Percentiles rank a stretch among this genome's conserved stretches.
phyloP scores from a whole-genome alignment of 495 filamentous ascomycete species.

The Penicillium turbatum region DNA sequence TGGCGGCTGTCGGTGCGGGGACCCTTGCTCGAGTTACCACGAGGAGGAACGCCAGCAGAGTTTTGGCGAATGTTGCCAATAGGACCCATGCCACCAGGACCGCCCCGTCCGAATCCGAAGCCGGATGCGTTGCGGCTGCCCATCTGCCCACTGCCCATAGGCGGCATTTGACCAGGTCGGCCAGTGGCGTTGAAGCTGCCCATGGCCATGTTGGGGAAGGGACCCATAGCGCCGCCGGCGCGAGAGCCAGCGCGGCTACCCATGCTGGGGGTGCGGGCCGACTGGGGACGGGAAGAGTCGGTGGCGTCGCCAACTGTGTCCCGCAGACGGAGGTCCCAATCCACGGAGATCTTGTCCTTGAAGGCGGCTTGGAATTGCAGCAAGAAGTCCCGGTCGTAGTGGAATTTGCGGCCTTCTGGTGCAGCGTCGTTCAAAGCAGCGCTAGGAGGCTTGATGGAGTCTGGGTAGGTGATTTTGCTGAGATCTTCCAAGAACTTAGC shows the following conservation, averaged over 20 bases:
- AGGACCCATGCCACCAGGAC: slow-evolving; percentile 41
- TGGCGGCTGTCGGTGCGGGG: slow-evolving; percentile 34
- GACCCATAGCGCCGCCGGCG: slow-evolving; percentile 57
- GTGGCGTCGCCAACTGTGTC: slow-evolving; percentile 81
- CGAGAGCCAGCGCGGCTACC: slow-evolving; percentile 46
- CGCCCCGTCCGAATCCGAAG: not conserved
- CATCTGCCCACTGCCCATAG: slow-evolving; percentile 1
- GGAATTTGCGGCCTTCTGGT: slow-evolving; percentile 74
- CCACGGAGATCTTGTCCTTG: slow-evolving; percentile 87
- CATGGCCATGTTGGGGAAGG: slow-evolving; percentile 40
- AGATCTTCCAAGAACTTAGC: slow-evolving; percentile 78
- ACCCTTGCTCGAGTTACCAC: slow-evolving; percentile 30
- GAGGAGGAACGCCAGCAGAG: slow-evolving; percentile 28
- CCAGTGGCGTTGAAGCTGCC: not conserved
- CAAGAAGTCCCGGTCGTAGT: slow-evolving; percentile 93
- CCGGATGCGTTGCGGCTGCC: not conserved
- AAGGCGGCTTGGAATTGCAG: slow-evolving; percentile 95
- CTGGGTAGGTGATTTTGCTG: slow-evolving; percentile 66
- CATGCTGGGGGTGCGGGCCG: slow-evolving; percentile 62
- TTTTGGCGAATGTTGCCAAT: slow-evolving; percentile 31
- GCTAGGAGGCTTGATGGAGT: slow-evolving; percentile 79
- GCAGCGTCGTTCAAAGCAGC: slow-evolving; percentile 77
- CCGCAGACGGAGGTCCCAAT: slow-evolving; percentile 81
- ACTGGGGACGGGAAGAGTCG: slow-evolving; percentile 60
- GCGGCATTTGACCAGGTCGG: slow-evolving; percentile 4